Percentiles rank a stretch among this genome's conserved stretches.
Evolutionary conservation across 2,329 filamentous ascomycete genomes (phyloP).

Genomic region (Fusarium caatingaense): DNA sequence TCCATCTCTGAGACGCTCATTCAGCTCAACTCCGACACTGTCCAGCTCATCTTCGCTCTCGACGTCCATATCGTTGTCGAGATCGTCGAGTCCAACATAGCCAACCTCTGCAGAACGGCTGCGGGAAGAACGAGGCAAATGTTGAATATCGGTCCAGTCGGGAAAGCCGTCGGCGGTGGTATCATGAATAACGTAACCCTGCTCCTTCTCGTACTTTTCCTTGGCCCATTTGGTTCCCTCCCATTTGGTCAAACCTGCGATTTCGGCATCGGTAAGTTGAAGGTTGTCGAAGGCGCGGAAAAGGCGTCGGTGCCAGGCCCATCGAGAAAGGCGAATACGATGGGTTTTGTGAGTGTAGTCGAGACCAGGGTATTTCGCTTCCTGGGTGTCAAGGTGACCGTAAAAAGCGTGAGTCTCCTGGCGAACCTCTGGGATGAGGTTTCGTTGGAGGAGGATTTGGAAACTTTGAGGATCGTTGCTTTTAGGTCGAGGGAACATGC

Average conservation of each 20-base stretch:
- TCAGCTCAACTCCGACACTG: slow-evolving; percentile 71
- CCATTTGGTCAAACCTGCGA: slow-evolving; percentile 80
- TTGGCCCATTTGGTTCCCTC: slow-evolving; percentile 87
- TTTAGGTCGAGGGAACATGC: slow-evolving; percentile 76
- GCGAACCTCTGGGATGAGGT: slow-evolving; percentile 80
- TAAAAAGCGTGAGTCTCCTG: slow-evolving; percentile 84
- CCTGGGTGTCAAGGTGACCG: slow-evolving; percentile 80
- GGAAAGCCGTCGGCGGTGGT: slow-evolving; percentile 76
- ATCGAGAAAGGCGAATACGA: slow-evolving; percentile 80
- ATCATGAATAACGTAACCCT: slow-evolving; percentile 75
- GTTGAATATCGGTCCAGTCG: slow-evolving; percentile 60
- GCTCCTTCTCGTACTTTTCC: slow-evolving; percentile 81
- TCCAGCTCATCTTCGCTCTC: slow-evolving; percentile 63
- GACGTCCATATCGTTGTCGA: slow-evolving; percentile 57
- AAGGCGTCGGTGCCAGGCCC: slow-evolving; percentile 79
- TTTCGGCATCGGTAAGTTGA: slow-evolving; percentile 75
- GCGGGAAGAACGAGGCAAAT: slow-evolving; percentile 32
- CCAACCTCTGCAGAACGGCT: slow-evolving; percentile 25
- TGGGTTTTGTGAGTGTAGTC: slow-evolving; percentile 81
- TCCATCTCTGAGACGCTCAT: slow-evolving; percentile 72
- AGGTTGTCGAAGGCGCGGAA: slow-evolving; percentile 81
- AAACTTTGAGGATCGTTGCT: slow-evolving; percentile 78
- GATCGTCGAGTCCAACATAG: slow-evolving; percentile 36
- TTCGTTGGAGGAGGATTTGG: slow-evolving; percentile 74
- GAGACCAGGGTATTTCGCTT: slow-evolving; percentile 84